These are phyloP conservation scores for Diddensiella transvaalensis DNA, from an alignment of 805 yeast species.

Conservation along the genomic window DNA sequence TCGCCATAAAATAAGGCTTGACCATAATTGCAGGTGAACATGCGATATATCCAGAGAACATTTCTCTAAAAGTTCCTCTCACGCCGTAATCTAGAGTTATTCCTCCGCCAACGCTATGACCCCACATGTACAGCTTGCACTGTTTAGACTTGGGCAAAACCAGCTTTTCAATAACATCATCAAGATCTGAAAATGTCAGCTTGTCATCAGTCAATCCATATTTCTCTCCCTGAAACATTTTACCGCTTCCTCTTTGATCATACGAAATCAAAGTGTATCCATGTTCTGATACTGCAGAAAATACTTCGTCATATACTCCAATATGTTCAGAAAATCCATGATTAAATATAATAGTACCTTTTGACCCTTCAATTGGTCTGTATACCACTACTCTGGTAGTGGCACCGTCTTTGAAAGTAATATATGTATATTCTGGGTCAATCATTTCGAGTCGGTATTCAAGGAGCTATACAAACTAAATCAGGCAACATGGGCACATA, in stretches of 20 bases:
- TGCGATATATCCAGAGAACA: slow-evolving; percentile 34
- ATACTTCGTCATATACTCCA: slow-evolving; percentile 31
- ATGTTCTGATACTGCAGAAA: slow-evolving; percentile 26
- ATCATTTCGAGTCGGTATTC: no score
- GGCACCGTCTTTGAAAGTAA: no score
- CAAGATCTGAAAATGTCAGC: slow-evolving; percentile 32
- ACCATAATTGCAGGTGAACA: slow-evolving; percentile 33
- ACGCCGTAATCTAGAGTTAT: slow-evolving; percentile 35
- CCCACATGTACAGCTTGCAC: slow-evolving; percentile 32
- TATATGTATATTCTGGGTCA: no score
- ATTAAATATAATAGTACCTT: slow-evolving; percentile 31
- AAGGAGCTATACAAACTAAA: no score
- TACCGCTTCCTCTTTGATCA: slow-evolving; percentile 41
- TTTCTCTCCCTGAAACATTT: slow-evolving; percentile 29
- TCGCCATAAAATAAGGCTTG: no score
- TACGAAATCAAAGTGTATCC: slow-evolving; percentile 36
- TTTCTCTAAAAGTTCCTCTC: slow-evolving; percentile 32
- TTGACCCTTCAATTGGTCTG: no score
- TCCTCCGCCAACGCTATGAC: slow-evolving; percentile 41
- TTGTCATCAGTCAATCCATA: slow-evolving; percentile 35
- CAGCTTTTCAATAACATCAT: slow-evolving; percentile 17
- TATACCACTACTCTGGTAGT: no score
- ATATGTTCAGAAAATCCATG: slow-evolving; percentile 39
- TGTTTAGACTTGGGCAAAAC: slow-evolving; percentile 10
- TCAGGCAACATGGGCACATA: no score